A percentile compares a stretch with the other conserved stretches of the same genome.
These are phyloP conservation scores for Fraxinus platypoda DNA, from an alignment of 305 asterid genomes.

Conservation along the genomic window DNA sequence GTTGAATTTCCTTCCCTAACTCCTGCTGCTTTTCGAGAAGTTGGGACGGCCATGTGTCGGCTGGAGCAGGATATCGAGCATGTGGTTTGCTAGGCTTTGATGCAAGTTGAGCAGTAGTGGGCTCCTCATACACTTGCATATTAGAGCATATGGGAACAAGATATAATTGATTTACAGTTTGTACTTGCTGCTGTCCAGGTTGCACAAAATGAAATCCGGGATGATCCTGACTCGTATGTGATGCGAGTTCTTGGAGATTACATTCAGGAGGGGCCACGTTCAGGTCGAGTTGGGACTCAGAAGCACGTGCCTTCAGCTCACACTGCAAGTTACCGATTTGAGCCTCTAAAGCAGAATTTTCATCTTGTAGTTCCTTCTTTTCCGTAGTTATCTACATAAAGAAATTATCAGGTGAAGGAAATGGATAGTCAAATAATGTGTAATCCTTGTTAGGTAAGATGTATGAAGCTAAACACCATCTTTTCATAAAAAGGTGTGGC, in stretches of 20 bases:
- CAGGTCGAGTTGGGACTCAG: conserved; percentile 45
- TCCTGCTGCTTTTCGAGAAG: conserved; percentile 41
- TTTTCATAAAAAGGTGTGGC: neutral
- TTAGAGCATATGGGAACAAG: conserved; percentile 36
- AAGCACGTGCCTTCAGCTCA: conserved; percentile 33
- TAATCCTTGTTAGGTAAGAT: neutral
- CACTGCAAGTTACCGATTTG: conserved; percentile 43
- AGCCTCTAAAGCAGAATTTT: conserved; percentile 38
- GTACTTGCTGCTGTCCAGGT: conserved; percentile 34
- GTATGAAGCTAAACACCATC: neutral
- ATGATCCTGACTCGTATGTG: conserved; percentile 1
- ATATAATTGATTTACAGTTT: conserved; percentile 34
- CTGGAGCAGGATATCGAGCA: conserved; percentile 55
- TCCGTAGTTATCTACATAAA: conserved; percentile 43
- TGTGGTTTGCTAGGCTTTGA: conserved; percentile 52
- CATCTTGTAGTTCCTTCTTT: conserved; percentile 58
- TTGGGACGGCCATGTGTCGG: conserved; percentile 55
- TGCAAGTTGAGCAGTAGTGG: conserved; percentile 17
- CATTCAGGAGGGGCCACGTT: conserved; percentile 41
- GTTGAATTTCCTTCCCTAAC: conserved; percentile 20
- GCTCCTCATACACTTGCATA: conserved; percentile 24
- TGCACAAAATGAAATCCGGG: conserved; percentile 23
- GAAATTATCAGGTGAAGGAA: neutral
- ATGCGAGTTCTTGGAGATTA: conserved; percentile 20
- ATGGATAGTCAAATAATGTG: neutral